Conservation (phyloP, 75 land plant genomes). For the Sequoia sempervirens region DNA sequence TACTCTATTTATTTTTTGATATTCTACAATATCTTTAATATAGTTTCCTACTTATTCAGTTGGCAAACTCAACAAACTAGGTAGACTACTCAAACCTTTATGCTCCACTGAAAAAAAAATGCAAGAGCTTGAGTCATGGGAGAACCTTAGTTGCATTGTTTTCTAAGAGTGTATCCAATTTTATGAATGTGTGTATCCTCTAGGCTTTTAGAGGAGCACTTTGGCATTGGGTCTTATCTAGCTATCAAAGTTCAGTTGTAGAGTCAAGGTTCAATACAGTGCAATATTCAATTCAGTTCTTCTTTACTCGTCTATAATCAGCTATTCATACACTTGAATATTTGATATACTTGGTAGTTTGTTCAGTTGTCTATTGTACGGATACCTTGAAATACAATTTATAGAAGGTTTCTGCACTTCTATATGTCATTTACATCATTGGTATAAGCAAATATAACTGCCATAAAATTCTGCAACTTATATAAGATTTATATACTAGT, state of each 20-base stretch:
- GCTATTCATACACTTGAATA: no score
- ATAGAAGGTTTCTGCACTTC: slow-evolving; percentile 26
- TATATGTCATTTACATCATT: not conserved
- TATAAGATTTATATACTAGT: not conserved
- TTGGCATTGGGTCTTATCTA: not conserved
- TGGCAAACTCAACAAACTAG: not conserved
- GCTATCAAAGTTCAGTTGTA: not conserved
- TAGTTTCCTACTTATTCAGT: no score
- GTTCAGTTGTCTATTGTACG: not conserved
- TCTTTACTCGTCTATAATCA: no score
- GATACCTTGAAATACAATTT: slow-evolving; percentile 27
- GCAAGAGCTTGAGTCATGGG: not conserved
- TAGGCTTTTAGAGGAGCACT: not conserved
- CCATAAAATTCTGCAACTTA: not conserved
- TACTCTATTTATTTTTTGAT: no score
- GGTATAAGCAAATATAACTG: not conserved
- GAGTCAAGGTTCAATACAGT: not conserved
- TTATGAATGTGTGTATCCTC: not conserved
- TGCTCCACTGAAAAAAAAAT: no score
- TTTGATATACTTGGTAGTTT: not conserved
- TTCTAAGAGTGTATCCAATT: not conserved
- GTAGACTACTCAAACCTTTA: not conserved
- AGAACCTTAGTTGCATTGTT: not conserved
- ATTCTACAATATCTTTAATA: slow-evolving; percentile 19
- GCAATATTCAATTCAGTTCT: not conserved